Conservation (phyloP, 805 yeast species). For the Metschnikowia lachancei region DNA sequence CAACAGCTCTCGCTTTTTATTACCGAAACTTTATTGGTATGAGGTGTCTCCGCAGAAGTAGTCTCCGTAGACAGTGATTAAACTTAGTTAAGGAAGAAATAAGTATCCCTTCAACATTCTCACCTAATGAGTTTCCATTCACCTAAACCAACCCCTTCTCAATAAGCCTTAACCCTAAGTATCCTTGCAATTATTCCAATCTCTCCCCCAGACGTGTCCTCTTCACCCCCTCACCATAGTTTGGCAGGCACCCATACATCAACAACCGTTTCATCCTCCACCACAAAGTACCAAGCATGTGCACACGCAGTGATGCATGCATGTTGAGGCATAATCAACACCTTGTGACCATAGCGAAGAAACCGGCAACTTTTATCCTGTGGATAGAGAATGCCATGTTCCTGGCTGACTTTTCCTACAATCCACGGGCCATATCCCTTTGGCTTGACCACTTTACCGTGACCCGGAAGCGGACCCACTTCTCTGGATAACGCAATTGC, state of each 20-base stretch:
- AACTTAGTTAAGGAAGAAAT: too few relatives aligned
- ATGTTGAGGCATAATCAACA: constrained; percentile 65
- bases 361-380: constrained; percentile 28
- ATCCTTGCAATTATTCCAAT: too few relatives aligned
- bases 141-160: too few relatives aligned
- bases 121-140: too few relatives aligned
- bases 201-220: too few relatives aligned
- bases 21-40: too few relatives aligned
- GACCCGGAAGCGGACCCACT: constrained; percentile 56
- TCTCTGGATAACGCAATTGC: constrained; percentile 70
- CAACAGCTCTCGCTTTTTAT: too few relatives aligned
- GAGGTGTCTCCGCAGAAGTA: too few relatives aligned
- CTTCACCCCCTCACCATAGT: constrained; percentile 6
- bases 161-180: too few relatives aligned
- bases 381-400: constrained; percentile 72
- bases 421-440: constrained; percentile 53
- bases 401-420: constrained; percentile 70
- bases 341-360: constrained; percentile 53
- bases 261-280: constrained; percentile 49
- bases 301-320: constrained; percentile 68
- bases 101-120: too few relatives aligned
- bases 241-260: constrained; percentile 63
- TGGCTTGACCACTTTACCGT: constrained; percentile 48
- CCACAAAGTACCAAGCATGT: constrained; percentile 55
- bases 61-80: too few relatives aligned